phyloP scores from a whole-genome alignment of 2,329 filamentous ascomycete species.

The Penicillium sclerotiorum region DNA sequence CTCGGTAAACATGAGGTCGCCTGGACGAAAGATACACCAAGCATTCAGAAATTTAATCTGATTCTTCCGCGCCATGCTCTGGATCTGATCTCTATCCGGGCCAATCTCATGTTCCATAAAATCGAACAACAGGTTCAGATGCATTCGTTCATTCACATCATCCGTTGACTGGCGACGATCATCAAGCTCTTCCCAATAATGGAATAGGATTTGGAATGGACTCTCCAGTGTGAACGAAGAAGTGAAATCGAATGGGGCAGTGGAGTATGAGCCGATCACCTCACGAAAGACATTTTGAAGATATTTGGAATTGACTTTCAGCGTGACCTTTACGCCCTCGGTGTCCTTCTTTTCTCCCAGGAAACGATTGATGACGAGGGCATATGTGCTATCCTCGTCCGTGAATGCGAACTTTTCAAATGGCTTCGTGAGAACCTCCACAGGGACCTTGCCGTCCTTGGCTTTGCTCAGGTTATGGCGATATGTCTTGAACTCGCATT shows the following conservation, averaged over 20 bases:
- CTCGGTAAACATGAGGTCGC: conserved; percentile 1
- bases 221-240: not conserved
- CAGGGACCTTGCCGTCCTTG: not conserved
- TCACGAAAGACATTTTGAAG: not conserved
- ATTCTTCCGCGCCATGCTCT: conserved; percentile 1
- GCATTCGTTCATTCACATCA: conserved; percentile 4
- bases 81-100: not conserved
- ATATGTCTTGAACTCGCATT: conserved; percentile 9
- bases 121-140: conserved; percentile 5
- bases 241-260: conserved; percentile 1
- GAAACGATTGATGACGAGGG: not conserved
- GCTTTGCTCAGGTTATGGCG: conserved; percentile 1
- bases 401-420: not conserved
- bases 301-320: not conserved
- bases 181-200: conserved; percentile 5
- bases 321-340: not conserved
- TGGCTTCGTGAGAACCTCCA: conserved; percentile 1
- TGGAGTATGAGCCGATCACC: not conserved
- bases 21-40: conserved; percentile 6
- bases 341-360: not conserved
- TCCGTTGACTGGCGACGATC: not conserved
- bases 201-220: conserved; percentile 6
- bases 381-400: not conserved
- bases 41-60: conserved; percentile 4
- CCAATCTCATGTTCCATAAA: conserved; percentile 6